A percentile compares a stretch with the other conserved stretches of the same genome.
These are phyloP conservation scores for Cordyceps cicadae DNA, from an alignment of 2,329 filamentous ascomycete genomes.

Conservation along the genomic window DNA sequence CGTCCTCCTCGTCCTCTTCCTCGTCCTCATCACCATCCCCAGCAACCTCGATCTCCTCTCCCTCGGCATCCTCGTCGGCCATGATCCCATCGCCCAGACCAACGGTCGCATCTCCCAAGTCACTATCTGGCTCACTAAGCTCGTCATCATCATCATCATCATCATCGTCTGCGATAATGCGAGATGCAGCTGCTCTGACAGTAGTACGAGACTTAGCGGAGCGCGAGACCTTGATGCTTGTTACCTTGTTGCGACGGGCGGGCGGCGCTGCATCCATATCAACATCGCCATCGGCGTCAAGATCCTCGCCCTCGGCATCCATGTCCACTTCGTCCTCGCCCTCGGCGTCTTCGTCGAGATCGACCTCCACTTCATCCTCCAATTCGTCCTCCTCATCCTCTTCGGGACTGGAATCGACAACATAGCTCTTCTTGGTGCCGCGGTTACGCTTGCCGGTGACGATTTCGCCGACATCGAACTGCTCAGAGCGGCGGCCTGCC, in stretches of 20 bases:
- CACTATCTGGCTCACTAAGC: conserved; percentile 38
- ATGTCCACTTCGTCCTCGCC: conserved; percentile 27
- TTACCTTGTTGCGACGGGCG: conserved; percentile 21
- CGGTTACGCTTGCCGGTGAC: conserved; percentile 44
- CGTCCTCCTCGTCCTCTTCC: conserved; percentile 29
- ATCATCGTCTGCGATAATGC: conserved; percentile 24
- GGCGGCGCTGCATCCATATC: conserved; percentile 34
- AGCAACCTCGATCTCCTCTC: conserved; percentile 34
- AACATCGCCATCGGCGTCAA: conserved; percentile 32
- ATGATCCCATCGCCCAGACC: conserved; percentile 38
- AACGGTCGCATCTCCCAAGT: conserved; percentile 19
- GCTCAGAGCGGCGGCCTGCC: conserved; percentile 30
- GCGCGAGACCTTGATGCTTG: conserved; percentile 40
- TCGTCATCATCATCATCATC: conserved; percentile 50
- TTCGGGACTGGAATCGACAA: conserved; percentile 47
- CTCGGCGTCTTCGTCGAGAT: conserved; percentile 30
- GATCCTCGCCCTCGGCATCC: conserved; percentile 33
- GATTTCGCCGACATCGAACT: conserved; percentile 38
- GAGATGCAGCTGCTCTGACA: conserved; percentile 21
- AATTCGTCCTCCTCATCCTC: conserved; percentile 37
- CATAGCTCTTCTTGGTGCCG: conserved; percentile 50
- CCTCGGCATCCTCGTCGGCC: conserved; percentile 39
- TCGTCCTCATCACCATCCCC: conserved; percentile 33
- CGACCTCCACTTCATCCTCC: conserved; percentile 27
- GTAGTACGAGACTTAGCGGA: conserved; percentile 18